Base-by-base conservation (phyloP, 441 rosid genomes). In the Gossypium lobatum region DNA sequence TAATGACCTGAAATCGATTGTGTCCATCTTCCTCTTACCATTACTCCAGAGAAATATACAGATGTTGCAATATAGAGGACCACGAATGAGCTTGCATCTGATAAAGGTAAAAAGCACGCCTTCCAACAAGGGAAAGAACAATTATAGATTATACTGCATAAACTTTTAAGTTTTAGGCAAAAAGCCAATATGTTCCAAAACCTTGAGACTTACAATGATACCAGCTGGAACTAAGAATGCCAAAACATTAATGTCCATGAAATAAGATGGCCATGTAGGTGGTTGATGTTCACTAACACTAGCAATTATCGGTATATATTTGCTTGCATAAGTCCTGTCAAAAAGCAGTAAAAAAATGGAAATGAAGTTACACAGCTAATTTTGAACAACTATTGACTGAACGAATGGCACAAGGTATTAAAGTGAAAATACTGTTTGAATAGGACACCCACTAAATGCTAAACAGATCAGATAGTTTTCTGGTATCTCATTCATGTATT, bases 241-340 rank as follows among this genome's bases (percentile, higher is more conserved):
- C 88, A 96, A 80, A 77, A 93, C 97, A 85, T 96, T 96, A 78
- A 96, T 96, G 81, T 96, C 99, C 99, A 96, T 96, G 82, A 96
- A 96, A 84, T 96, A 96, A 28, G 99, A 96, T 7, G 99, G 99
- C 99, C 99, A 96, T 54, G 99, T 96, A 61, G 99, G 99, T 50
- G 99, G 98, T 73, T 96, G 99, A 91, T 96, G 99, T 79, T 96
- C 99, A 65, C 99, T 96, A 78, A 96, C 99, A 87, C 99, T 96
- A 73, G 99, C 99, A 78, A 96, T 96, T 71, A 96, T 96, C 70
- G 99, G 98, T 72, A 96, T 96, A 67, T 96, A 96, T 84, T 93
- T 96, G 99, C 99, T 96, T 53, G 99, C 99, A 85, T 96, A 96
- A 26, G 99, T 96, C 79, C 99, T 96, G 94, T 68, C 77, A 82